phyloP scores from a whole-genome alignment of 2,329 filamentous ascomycete genomes.

The Lizonia empirigonia region DNA sequence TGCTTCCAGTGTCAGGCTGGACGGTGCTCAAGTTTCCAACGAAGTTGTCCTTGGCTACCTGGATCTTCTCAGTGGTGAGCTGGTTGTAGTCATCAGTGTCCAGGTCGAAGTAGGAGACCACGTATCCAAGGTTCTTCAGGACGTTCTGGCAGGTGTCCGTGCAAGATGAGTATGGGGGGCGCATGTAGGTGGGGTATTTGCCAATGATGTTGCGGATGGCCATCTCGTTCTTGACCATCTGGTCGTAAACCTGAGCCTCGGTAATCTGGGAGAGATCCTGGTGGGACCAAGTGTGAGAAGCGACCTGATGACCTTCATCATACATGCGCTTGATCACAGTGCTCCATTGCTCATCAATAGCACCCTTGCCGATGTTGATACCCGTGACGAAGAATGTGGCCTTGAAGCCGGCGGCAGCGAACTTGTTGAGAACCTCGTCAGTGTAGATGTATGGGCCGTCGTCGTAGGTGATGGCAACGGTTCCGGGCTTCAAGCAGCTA shows the following conservation, averaged over 20 bases:
- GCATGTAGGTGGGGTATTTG: conserved; percentile 62
- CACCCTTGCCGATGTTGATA: conserved; percentile 61
- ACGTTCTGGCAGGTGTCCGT: conserved; percentile 46
- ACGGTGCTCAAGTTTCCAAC: conserved; percentile 48
- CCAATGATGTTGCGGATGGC: conserved; percentile 61
- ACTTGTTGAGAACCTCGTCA: conserved; percentile 62
- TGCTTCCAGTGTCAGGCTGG: conserved; percentile 41
- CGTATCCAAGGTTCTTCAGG: conserved; percentile 58
- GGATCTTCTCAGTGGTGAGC: conserved; percentile 35
- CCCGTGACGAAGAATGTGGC: conserved; percentile 72
- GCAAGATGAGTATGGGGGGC: conserved; percentile 56
- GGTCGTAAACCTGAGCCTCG: conserved; percentile 52
- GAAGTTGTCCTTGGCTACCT: conserved; percentile 48
- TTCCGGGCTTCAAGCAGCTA: conserved; percentile 58
- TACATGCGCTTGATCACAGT: conserved; percentile 61
- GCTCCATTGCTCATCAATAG: conserved; percentile 60
- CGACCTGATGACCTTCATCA: conserved; percentile 64
- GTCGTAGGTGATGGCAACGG: conserved; percentile 70
- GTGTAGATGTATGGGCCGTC: conserved; percentile 70
- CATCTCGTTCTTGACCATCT: conserved; percentile 61
- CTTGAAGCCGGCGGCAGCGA: conserved; percentile 63
- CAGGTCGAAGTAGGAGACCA: conserved; percentile 65
- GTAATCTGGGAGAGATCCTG: conserved; percentile 54
- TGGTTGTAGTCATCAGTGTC: conserved; percentile 57
- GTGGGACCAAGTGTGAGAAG: conserved; percentile 64